These are phyloP conservation scores for Gremmenia infestans DNA, from an alignment of 2,329 filamentous ascomycete genomes.

Conservation along the genomic window DNA sequence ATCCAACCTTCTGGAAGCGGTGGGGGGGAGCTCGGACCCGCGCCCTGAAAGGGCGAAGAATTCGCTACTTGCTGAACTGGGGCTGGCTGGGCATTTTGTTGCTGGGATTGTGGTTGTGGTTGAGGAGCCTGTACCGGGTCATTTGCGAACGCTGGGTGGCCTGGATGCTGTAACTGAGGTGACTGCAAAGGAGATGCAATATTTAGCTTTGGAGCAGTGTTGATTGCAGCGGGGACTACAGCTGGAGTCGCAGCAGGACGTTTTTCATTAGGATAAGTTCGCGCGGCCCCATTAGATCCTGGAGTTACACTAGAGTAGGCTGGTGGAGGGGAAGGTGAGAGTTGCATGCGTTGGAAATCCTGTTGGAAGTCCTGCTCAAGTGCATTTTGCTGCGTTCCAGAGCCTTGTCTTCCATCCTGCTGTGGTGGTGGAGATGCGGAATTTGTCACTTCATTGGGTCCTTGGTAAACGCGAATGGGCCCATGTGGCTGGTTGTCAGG, in stretches of 20 bases:
- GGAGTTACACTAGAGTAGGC: constrained; percentile 79
- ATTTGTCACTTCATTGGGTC: constrained; percentile 59
- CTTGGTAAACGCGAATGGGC: constrained; percentile 87
- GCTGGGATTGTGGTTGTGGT: constrained; percentile 30
- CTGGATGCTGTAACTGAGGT: constrained; percentile 46
- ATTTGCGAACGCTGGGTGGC: constrained; percentile 88
- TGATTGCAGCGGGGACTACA: constrained; percentile 25
- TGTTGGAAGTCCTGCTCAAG: constrained; percentile 84
- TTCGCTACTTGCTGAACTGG: constrained; percentile 28
- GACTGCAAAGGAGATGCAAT: constrained; percentile 34
- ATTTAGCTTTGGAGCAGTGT: constrained; percentile 27
- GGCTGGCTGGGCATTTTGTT: constrained; percentile 20
- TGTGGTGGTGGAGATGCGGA: constrained; percentile 40
- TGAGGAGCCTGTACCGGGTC: constrained; percentile 51
- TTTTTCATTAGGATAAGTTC: constrained; percentile 74
- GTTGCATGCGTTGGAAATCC: constrained; percentile 77
- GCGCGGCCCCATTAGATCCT: constrained; percentile 41
- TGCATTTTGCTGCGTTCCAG: constrained; percentile 57
- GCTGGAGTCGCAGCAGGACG: constrained; percentile 23
- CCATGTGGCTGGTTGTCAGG: constrained; percentile 84
- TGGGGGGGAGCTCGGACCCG: constrained; percentile 76
- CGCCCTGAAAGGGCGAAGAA: constrained; percentile 38
- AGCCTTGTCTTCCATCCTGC: constrained; percentile 27
- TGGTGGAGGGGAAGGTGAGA: constrained; percentile 82
- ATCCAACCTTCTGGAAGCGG: constrained; percentile 98